Percentiles rank a stretch among this genome's conserved stretches.
These are phyloP conservation scores for Hortiboletus campestris DNA, from an alignment of 768 basidiomycete genomes.

Conservation along the genomic window DNA sequence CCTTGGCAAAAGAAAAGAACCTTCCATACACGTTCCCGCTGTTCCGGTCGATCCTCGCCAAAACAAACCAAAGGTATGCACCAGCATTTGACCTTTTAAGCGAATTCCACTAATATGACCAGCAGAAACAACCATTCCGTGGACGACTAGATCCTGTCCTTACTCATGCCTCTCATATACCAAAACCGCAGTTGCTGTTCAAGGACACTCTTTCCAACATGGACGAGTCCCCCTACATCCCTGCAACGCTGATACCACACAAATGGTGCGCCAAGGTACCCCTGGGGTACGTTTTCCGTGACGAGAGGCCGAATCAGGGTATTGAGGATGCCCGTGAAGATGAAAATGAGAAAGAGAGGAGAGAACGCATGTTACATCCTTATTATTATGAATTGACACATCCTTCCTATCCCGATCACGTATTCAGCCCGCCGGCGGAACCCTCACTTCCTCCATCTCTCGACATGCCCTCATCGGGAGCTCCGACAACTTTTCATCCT, in stretches of 20 bases:
- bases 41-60: conserved; percentile 11
- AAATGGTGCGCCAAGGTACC: conserved; percentile 87
- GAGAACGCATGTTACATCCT: conserved; percentile 53
- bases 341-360: conserved; percentile 19
- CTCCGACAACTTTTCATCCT: conserved; percentile 28
- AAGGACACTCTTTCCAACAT: conserved; percentile 56
- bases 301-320: conserved; percentile 26
- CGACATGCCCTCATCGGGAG: conserved; percentile 42
- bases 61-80: conserved; percentile 34
- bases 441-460: conserved; percentile 59
- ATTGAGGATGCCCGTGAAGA: conserved; percentile 12
- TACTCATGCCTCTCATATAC: conserved; percentile 70
- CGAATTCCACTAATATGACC: conserved; percentile 5
- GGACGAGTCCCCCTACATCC: conserved; percentile 59
- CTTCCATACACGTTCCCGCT: conserved; percentile 59
- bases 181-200: conserved; percentile 83
- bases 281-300: conserved; percentile 57
- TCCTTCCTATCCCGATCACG: conserved; percentile 63
- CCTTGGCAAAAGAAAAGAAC: conserved; percentile 65
- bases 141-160: conserved; percentile 58
- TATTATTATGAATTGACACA: conserved; percentile 86
- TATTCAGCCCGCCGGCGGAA: conserved; percentile 50
- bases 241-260: conserved; percentile 51
- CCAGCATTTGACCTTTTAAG: neutral
- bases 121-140: conserved; percentile 35